Percentiles rank a stretch among this genome's conserved stretches.
Evolutionary conservation across 2,329 filamentous ascomycete genomes (phyloP).

Genomic region (Neopestalotiopsis sp.): DNA sequence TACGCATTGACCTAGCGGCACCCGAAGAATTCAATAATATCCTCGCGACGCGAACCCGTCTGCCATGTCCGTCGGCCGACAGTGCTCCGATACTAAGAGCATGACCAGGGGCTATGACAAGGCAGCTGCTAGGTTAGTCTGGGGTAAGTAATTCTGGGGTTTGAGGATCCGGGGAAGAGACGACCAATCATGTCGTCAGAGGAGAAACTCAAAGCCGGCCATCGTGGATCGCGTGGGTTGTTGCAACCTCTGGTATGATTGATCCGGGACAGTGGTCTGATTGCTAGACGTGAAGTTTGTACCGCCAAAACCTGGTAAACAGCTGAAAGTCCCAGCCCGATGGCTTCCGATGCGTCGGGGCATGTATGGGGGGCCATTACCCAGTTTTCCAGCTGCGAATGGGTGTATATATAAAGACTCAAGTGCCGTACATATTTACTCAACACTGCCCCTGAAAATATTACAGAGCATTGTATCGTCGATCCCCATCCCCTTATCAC

Average conservation of each 20-base stretch:
- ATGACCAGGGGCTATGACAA: not conserved
- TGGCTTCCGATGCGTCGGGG: not conserved
- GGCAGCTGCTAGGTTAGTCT: not conserved
- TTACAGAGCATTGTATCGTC: not conserved
- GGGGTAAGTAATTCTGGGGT: not conserved
- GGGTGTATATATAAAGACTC: not conserved
- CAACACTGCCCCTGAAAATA: not conserved
- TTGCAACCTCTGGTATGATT: not conserved
- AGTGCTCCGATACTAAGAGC: not conserved
- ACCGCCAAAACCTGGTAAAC: not conserved
- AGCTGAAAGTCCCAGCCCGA: not conserved
- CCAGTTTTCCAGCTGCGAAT: not conserved
- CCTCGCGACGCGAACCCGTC: not conserved
- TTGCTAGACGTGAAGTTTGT: not conserved
- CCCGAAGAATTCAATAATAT: not conserved
- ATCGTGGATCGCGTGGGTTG: not conserved
- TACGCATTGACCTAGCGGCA: too few species aligned
- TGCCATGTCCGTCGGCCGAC: not conserved
- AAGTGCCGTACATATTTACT: not conserved
- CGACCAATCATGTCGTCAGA: not conserved
- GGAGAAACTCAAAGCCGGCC: not conserved
- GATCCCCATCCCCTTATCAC: not conserved
- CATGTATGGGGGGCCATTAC: not conserved
- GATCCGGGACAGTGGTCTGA: not conserved
- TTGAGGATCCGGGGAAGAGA: not conserved